These are phyloP conservation scores for Violaceomyces palustris DNA, from an alignment of 1,284 basidiomycete genomes.

Conservation along the genomic window DNA sequence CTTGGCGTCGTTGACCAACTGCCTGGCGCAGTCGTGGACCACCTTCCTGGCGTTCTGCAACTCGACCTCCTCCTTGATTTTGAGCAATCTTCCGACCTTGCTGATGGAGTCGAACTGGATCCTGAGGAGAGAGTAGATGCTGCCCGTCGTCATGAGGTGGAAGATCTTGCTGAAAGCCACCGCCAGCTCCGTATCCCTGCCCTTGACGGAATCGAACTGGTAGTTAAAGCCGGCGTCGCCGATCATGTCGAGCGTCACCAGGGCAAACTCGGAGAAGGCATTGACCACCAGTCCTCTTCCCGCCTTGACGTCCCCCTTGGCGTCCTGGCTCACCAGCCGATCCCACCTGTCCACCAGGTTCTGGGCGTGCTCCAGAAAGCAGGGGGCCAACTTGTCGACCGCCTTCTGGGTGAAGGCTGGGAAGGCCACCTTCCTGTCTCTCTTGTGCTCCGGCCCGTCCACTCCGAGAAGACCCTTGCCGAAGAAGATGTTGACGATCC, in stretches of 20 bases:
- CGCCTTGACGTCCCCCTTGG: background rate
- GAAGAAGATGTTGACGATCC: constrained; percentile 35
- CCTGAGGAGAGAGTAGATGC: constrained; percentile 15
- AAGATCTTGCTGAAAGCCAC: constrained; percentile 8
- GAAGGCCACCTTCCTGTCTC: constrained; percentile 43
- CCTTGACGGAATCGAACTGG: constrained; percentile 28
- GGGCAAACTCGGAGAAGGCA: constrained; percentile 20
- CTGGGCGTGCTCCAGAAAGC: constrained; percentile 28
- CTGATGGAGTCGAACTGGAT: constrained; percentile 26
- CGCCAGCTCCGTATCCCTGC: no score
- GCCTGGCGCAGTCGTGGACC: no score
- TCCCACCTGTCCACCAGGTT: constrained; percentile 14
- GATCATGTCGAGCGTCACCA: constrained; percentile 39
- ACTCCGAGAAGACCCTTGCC: constrained; percentile 43
- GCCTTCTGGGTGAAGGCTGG: constrained; percentile 41
- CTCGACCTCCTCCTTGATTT: no score
- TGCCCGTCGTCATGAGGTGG: constrained; percentile 1
- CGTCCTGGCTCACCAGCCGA: constrained; percentile 1
- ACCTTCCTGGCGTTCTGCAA: no score
- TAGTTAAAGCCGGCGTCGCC: constrained; percentile 41
- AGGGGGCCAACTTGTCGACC: constrained; percentile 35
- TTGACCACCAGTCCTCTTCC: no score
- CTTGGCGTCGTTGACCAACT: no score
- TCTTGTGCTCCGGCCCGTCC: constrained; percentile 42
- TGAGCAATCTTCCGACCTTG: constrained; percentile 16